A percentile compares a stretch with the other conserved stretches of the same genome.
These are phyloP conservation scores for Discostella pseudostelligera DNA, from an alignment of 108 stramenopile genomes.

Conservation along the genomic window DNA sequence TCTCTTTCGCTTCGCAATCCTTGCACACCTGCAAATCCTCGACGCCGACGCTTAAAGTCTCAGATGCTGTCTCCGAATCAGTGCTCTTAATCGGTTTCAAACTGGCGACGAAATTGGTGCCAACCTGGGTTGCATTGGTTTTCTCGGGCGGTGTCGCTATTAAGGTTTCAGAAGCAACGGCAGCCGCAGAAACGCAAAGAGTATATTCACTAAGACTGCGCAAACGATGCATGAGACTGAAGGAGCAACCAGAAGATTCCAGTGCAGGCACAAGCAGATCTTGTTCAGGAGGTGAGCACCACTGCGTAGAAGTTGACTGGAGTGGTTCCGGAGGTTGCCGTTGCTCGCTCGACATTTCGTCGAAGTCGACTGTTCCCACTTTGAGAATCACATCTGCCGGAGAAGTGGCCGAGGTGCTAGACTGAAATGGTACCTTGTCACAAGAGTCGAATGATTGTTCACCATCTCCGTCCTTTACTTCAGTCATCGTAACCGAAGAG, in stretches of 20 bases:
- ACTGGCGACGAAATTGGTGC: too few species aligned
- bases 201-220: background rate
- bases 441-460: background rate
- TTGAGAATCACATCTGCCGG: background rate
- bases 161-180: background rate
- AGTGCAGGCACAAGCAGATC: background rate
- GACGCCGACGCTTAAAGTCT: too few species aligned
- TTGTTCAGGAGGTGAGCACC: background rate
- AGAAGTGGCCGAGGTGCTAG: background rate
- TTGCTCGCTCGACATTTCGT: background rate
- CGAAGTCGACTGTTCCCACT: background rate
- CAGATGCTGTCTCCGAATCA: too few species aligned
- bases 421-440: background rate
- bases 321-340: constrained; percentile 3
- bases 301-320: background rate
- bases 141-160: too few species aligned
- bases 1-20: background rate
- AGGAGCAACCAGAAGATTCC: background rate
- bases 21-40: too few species aligned
- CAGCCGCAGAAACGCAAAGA: background rate
- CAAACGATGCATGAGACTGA: background rate
- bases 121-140: too few species aligned
- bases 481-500: constrained; percentile 2
- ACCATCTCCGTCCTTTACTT: background rate
- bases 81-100: too few species aligned